A percentile compares a stretch with the other conserved stretches of the same genome.
Evolutionary conservation across 768 basidiomycete genomes (phyloP).

Genomic region (Lactarius quietus): DNA sequence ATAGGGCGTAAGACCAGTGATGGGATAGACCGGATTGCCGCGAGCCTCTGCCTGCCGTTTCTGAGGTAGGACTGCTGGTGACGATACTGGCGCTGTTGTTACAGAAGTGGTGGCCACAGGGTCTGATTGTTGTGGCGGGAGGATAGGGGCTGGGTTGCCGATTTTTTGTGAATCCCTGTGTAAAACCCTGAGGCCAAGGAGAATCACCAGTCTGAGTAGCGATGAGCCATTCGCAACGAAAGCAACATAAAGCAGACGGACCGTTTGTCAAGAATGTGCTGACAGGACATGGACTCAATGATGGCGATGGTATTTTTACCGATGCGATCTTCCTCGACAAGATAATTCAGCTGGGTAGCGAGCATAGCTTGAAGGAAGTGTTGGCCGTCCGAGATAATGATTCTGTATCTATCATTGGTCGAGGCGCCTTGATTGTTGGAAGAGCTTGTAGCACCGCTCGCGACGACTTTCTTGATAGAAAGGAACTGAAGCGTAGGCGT

Average conservation of each 20-base stretch:
- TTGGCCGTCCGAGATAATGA: constrained; percentile 88
- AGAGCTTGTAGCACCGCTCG: constrained; percentile 32
- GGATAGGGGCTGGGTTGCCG: constrained; percentile 50
- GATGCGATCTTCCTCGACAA: constrained; percentile 63
- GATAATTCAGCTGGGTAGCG: constrained; percentile 80
- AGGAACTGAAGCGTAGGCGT: constrained; percentile 71
- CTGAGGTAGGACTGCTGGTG: constrained; percentile 11
- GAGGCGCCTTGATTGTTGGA: constrained; percentile 10
- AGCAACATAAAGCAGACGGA: constrained; percentile 36
- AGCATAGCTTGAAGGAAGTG: constrained; percentile 92
- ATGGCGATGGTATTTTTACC: constrained; percentile 64
- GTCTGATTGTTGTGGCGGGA: constrained; percentile 25
- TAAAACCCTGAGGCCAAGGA: constrained; percentile 63
- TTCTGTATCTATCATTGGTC: constrained; percentile 57
- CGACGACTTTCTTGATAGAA: constrained; percentile 72
- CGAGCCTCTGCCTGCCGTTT: constrained; percentile 21
- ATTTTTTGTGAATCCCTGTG: constrained; percentile 62
- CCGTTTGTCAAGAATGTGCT: constrained; percentile 82
- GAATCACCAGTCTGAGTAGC: constrained; percentile 66
- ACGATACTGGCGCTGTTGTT: constrained; percentile 27
- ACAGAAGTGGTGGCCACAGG: constrained; percentile 30
- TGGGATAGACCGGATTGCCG: constrained; percentile 60
- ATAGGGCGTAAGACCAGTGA: constrained; percentile 93
- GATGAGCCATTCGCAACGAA: constrained; percentile 12
- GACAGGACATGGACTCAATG: constrained; percentile 75